These are phyloP conservation scores for Aspergillus sp. DNA, from an alignment of 2,329 filamentous ascomycete species.

Conservation along the genomic window DNA sequence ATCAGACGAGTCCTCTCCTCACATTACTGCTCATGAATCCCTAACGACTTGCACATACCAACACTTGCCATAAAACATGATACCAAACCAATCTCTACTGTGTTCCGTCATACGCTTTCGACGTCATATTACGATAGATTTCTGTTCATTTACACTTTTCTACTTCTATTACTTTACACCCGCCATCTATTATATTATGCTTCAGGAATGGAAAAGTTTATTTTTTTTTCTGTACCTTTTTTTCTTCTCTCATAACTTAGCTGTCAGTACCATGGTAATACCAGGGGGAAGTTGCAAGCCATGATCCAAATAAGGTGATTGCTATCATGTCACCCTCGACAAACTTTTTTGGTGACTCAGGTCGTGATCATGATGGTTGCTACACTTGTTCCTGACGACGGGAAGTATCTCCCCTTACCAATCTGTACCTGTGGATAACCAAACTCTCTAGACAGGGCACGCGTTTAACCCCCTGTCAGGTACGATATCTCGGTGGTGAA, in stretches of 20 bases:
- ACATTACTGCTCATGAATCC: slow-evolving; percentile 5
- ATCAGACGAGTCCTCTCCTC: neutral
- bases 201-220: slow-evolving; percentile 23
- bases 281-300: neutral
- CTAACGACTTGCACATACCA: slow-evolving; percentile 10
- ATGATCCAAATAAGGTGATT: neutral
- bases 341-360: neutral
- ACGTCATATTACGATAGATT: slow-evolving; percentile 27
- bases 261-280: neutral
- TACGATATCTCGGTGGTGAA: neutral
- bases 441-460: neutral
- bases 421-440: neutral
- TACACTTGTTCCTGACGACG: neutral
- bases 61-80: slow-evolving; percentile 14
- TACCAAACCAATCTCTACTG: slow-evolving; percentile 27
- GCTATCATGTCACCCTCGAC: neutral
- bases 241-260: neutral
- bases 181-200: slow-evolving; percentile 10
- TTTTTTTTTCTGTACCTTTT: slow-evolving; percentile 19
- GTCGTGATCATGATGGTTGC: neutral
- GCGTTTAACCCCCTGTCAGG: too few species aligned
- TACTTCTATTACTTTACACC: slow-evolving; percentile 20
- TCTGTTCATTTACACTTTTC: slow-evolving; percentile 29
- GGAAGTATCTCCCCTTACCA: neutral
- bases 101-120: slow-evolving; percentile 20